phyloP scores from a whole-genome alignment of 2,329 filamentous ascomycete species.

The Hypomyces rosellus region DNA sequence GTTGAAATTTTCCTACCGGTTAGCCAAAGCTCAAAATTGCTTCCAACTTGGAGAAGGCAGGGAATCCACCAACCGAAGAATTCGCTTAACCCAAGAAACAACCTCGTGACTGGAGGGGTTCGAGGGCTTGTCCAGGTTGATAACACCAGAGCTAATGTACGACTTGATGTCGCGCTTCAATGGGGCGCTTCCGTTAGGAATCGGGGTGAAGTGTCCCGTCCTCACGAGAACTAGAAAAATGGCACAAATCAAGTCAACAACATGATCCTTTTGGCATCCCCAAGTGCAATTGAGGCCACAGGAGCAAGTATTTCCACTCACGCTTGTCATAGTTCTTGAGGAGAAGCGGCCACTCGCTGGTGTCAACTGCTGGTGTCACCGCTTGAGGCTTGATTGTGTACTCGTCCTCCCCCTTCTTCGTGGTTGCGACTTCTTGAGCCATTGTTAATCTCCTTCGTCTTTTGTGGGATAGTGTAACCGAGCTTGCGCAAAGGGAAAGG shows the following conservation, averaged over 20 bases:
- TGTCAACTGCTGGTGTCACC: conserved; percentile 70
- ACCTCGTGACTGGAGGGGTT: conserved; percentile 99
- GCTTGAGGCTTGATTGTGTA: conserved; percentile 91
- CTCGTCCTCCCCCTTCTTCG: conserved; percentile 54
- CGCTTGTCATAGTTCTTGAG: conserved; percentile 93
- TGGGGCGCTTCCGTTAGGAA: conserved; percentile 85
- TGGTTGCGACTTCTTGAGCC: conserved; percentile 41
- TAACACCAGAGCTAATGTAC: conserved; percentile 94
- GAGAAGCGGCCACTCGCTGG: conserved; percentile 85
- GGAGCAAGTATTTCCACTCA: conserved; percentile 40
- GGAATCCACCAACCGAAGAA: conserved; percentile 61
- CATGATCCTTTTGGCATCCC: background rate
- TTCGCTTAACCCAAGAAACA: conserved; percentile 98
- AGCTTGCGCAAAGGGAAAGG: background rate
- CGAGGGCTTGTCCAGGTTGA: conserved; percentile 81
- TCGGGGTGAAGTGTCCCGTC: conserved; percentile 94
- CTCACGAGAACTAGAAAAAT: conserved; percentile 67
- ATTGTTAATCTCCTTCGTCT: conserved; percentile 21
- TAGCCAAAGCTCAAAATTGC: background rate
- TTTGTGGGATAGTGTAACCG: background rate
- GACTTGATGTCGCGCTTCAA: conserved; percentile 93
- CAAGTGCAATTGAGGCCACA: background rate
- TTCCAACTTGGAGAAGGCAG: background rate
- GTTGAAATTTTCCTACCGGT: conserved; percentile 3
- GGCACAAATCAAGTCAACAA: background rate